Percentiles rank a stretch among this genome's conserved stretches.
Evolutionary conservation across 73 alveolate genomes (phyloP).

Genomic region (Paraurostyla sp.): DNA sequence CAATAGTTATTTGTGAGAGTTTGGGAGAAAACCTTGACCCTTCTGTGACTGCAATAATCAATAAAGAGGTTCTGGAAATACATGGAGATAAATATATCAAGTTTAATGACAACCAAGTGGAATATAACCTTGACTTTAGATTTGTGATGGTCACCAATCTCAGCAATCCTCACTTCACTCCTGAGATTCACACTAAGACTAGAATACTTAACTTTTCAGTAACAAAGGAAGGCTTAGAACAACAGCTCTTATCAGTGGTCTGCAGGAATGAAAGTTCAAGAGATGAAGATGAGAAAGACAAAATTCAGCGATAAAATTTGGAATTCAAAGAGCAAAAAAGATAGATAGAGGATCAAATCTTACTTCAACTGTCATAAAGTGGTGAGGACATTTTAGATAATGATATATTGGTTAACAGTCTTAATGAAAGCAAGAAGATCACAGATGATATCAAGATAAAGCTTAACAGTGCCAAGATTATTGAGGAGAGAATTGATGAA

Average conservation of each 20-base stretch:
- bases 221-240: constrained; percentile 87
- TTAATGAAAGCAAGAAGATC: constrained; percentile 89
- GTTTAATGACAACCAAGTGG: constrained; percentile 79
- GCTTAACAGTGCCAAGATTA: constrained; percentile 87
- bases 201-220: constrained; percentile 87
- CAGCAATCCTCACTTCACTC: constrained; percentile 98
- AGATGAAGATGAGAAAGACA: constrained; percentile 86
- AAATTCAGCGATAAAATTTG: constrained; percentile 79
- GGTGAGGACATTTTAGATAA: constrained; percentile 90
- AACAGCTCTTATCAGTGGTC: constrained; percentile 84
- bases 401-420: constrained; percentile 88
- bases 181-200: constrained; percentile 92
- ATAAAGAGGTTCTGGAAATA: constrained; percentile 62
- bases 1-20: constrained; percentile 78
- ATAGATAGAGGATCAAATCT: constrained; percentile 82
- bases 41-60: constrained; percentile 77
- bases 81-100: constrained; percentile 74
- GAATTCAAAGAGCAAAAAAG: constrained; percentile 84
- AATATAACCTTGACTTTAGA: constrained; percentile 89
- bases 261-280: constrained; percentile 85
- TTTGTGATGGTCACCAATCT: constrained; percentile 97
- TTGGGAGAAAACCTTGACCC: constrained; percentile 85
- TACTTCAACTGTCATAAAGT: constrained; percentile 70
- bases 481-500: constrained; percentile 89
- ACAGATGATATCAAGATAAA: constrained; percentile 92